A percentile compares a stretch with the other conserved stretches of the same genome.
These are phyloP conservation scores for Solanum ossicruentum DNA, from an alignment of 257 asterid species.

Conservation along the genomic window DNA sequence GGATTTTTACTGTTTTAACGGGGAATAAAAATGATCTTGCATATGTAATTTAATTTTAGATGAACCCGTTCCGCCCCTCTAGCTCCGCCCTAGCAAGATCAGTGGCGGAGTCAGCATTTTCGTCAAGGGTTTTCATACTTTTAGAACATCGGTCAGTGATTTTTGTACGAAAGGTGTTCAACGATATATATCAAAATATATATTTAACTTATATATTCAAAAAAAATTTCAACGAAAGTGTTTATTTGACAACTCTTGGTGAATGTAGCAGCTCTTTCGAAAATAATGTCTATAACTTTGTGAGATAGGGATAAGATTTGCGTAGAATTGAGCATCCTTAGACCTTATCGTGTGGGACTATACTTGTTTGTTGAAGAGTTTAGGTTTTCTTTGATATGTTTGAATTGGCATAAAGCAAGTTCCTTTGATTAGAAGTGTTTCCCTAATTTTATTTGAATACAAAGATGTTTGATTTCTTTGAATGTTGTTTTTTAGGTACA, in stretches of 20 bases:
- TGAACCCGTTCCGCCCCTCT: not conserved
- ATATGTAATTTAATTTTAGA: not conserved
- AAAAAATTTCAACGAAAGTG: no score
- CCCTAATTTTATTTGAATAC: not conserved
- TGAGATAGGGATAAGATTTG: not conserved
- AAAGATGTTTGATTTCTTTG: not conserved
- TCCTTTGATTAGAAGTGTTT: not conserved
- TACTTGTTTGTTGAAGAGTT: no score
- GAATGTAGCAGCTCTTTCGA: no score
- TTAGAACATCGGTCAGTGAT: no score
- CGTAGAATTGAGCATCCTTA: no score
- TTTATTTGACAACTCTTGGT: no score
- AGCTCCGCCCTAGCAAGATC: not conserved
- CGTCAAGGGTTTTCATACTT: no score
- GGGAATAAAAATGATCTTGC: not conserved
- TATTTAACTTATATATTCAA: no score
- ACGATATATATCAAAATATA: no score
- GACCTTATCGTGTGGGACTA: not conserved
- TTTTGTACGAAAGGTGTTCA: no score
- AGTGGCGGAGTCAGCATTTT: no score
- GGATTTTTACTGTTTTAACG: not conserved
- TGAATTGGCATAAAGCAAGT: not conserved
- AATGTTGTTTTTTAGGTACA: slow-evolving; percentile 17
- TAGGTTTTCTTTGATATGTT: not conserved
- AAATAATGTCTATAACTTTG: not conserved